Base-by-base conservation (phyloP, 352 stramenopile species). In the Phytopythium ostracodes region DNA sequence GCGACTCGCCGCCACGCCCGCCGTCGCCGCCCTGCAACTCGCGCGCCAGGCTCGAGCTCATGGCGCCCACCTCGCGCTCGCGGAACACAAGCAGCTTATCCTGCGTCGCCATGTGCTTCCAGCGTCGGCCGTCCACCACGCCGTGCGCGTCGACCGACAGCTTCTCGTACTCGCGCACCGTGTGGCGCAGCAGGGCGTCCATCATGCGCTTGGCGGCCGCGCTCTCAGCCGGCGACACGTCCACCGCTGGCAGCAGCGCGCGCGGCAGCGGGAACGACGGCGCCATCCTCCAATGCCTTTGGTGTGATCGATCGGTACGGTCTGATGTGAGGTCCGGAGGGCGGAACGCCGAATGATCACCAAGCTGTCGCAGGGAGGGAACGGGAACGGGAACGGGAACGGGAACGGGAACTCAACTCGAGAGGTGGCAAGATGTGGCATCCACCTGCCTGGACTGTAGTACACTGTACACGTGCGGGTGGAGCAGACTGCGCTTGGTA, bases 11-110 rank as follows among this genome's bases (percentile, higher is more conserved):
- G 33, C 14, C 31, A 4, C 35, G 20, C 10, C n/a, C 33, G 53
- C n/a, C 54, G 24, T 11, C 33, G 53, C n/a, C 54, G 24, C n/a
- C 36, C 36, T 38, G 7, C 46, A 81, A 68, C n/a, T 64, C 64
- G 31, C 53, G 58, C 9, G 65, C 70, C 31, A 76, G 49, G 14
- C 65, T 60, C 2, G 70, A 63, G 61, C 65, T 74, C 33, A 63
- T 78, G 14, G 56, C 44, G 4, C 71, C 73, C 0, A 47, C 55
- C 20, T 71, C 68, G 6, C 75, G 72, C 61, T 87, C 73, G 52
- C 67, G 77, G 65, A 73, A 87, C 9, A 89, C 62, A 60, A 78
- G 73, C 42, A 89, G 65, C 24, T 73, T 71, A 49, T 84, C 75
- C 20, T 77, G 72, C n/a, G 69, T 67, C 6, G 65, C 66, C 33